Percentiles rank a stretch among this genome's conserved stretches.
Conservation (phyloP, 2,329 filamentous ascomycete genomes). For the Coleophoma cylindrospora region DNA sequence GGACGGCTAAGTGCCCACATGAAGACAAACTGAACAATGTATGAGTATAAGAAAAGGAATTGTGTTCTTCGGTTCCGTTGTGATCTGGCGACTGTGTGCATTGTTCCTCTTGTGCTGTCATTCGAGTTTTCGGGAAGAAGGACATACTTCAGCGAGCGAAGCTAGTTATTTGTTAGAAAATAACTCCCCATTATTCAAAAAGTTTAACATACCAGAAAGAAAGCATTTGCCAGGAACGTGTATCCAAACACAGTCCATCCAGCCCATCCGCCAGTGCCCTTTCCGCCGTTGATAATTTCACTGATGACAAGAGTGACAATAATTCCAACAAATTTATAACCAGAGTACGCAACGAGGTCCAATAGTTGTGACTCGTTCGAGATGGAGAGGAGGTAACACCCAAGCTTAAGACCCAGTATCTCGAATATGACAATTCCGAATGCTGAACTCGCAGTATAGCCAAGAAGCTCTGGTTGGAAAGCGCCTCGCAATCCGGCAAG, state of each 20-base stretch:
- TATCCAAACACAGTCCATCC: constrained; percentile 89
- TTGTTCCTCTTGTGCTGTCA: constrained; percentile 51
- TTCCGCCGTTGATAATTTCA: constrained; percentile 71
- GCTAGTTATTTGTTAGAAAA: constrained; percentile 40
- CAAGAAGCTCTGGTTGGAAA: constrained; percentile 91
- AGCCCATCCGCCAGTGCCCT: constrained; percentile 80
- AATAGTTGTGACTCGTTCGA: constrained; percentile 90
- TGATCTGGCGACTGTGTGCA: constrained; percentile 71
- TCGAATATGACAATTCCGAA: constrained; percentile 81
- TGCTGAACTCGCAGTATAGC: constrained; percentile 80
- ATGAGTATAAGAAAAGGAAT: constrained; percentile 91
- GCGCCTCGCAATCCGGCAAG: constrained; percentile 84
- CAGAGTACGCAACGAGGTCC: constrained; percentile 91
- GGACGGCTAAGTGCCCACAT: constrained; percentile 74
- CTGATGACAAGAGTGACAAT: constrained; percentile 81
- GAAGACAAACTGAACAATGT: constrained; percentile 87
- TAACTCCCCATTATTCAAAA: background rate
- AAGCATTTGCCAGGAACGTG: constrained; percentile 88
- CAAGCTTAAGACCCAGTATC: constrained; percentile 84
- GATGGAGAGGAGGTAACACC: constrained; percentile 90
- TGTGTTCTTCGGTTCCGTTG: constrained; percentile 86
- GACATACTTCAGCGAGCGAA: constrained; percentile 93
- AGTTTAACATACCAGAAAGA: constrained; percentile 71
- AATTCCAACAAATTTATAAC: constrained; percentile 98
- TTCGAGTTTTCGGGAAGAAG: constrained; percentile 77